A percentile compares a stretch with the other conserved stretches of the same genome.
Evolutionary conservation across 441 rosid species (phyloP).

Genomic region (Pelargonium fulgidum): DNA sequence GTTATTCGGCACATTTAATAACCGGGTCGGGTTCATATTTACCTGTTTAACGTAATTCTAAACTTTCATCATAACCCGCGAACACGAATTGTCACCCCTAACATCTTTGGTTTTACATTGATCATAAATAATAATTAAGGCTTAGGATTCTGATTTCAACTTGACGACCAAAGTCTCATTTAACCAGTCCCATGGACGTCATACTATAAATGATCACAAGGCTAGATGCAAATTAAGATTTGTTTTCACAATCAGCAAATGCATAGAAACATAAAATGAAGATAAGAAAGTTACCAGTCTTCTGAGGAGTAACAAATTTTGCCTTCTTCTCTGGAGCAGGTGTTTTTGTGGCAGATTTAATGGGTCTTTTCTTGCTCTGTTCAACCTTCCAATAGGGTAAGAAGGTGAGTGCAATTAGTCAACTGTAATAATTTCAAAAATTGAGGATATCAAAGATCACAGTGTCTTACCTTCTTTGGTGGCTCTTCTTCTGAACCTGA

Average conservation of each 20-base stretch:
- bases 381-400: conserved; percentile 13
- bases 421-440: not conserved
- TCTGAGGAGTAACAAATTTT: conserved; percentile 15
- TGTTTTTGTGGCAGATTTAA: conserved; percentile 7
- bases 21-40: too few species aligned
- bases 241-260: not conserved
- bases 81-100: too few species aligned
- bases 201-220: not conserved
- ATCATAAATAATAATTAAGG: not conserved
- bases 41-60: too few species aligned
- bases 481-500: conserved; percentile 19
- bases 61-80: too few species aligned
- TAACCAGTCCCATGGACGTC: too few species aligned
- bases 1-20: too few species aligned
- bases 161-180: too few species aligned
- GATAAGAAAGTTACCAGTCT: conserved; percentile 8
- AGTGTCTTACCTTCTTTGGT: conserved; percentile 15
- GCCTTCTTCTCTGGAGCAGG: conserved; percentile 14
- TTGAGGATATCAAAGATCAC: not conserved
- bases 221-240: not conserved
- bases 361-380: conserved; percentile 14
- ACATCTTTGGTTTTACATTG: conserved; percentile 1
- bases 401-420: not conserved
- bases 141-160: not conserved
- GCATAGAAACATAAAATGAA: not conserved